Evolutionary conservation across 371 early-diverging fungal genomes (phyloP).

Genomic region (Phascolomyces articulosus): DNA sequence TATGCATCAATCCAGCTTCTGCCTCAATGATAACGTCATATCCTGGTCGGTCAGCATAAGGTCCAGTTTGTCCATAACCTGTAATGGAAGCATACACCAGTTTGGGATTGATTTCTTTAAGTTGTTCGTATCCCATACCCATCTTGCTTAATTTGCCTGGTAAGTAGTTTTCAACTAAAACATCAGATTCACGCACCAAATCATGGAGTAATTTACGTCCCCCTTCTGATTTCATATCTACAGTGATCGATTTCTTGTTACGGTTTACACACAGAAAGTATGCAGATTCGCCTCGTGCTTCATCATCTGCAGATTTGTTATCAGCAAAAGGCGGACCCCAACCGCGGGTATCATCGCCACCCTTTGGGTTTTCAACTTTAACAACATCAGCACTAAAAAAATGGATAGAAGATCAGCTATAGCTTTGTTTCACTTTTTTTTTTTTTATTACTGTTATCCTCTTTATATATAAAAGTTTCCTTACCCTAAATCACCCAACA

Average conservation of each 20-base stretch:
- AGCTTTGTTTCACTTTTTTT: not conserved
- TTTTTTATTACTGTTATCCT: not conserved
- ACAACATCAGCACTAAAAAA: constrained; percentile 81
- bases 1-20: constrained; percentile 94
- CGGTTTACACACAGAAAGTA: constrained; percentile 92
- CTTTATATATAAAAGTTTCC: not conserved
- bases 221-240: constrained; percentile 75
- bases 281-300: constrained; percentile 69
- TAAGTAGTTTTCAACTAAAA: constrained; percentile 91
- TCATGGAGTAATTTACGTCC: constrained; percentile 71
- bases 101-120: constrained; percentile 72
- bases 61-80: constrained; percentile 90
- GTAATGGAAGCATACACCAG: constrained; percentile 91
- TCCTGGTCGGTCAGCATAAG: constrained; percentile 79
- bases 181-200: constrained; percentile 73
- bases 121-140: constrained; percentile 79
- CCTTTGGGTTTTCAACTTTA: constrained; percentile 84
- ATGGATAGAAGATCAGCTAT: not conserved
- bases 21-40: constrained; percentile 96
- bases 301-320: constrained; percentile 42
- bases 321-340: constrained; percentile 83
- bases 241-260: constrained; percentile 87
- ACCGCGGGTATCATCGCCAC: constrained; percentile 85
- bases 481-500: constrained; percentile 88
- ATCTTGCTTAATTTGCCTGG: constrained; percentile 82